These are phyloP conservation scores for Torulaspora franciscae DNA, from an alignment of 805 yeast genomes.

Conservation along the genomic window DNA sequence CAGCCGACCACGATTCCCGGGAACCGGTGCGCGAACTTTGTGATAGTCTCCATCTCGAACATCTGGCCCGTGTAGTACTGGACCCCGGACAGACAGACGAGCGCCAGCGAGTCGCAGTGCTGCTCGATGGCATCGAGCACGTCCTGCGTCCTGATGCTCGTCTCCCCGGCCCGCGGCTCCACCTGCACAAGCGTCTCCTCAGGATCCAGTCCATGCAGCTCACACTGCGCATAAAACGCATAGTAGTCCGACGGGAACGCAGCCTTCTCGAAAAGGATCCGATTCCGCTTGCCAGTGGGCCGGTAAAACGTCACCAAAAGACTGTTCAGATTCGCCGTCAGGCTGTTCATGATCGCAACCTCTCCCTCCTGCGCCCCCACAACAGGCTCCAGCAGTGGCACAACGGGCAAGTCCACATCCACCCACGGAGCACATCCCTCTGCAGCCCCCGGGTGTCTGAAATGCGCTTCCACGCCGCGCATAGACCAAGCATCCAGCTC, in stretches of 20 bases:
- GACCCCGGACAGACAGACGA: slow-evolving; percentile 79
- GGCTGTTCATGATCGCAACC: slow-evolving; percentile 82
- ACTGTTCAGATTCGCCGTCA: slow-evolving; percentile 77
- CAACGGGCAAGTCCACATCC: slow-evolving; percentile 72
- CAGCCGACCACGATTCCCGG: slow-evolving; percentile 66
- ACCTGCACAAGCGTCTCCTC: slow-evolving; percentile 59
- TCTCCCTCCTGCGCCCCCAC: slow-evolving; percentile 76
- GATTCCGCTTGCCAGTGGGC: slow-evolving; percentile 51
- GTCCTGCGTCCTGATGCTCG: slow-evolving; percentile 55
- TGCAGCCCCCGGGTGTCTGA: slow-evolving; percentile 53
- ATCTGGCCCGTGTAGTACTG: slow-evolving; percentile 91
- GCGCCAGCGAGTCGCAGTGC: slow-evolving; percentile 56
- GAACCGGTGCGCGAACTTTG: slow-evolving; percentile 50
- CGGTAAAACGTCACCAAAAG: slow-evolving; percentile 67
- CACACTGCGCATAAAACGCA: slow-evolving; percentile 70
- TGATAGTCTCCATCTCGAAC: slow-evolving; percentile 70
- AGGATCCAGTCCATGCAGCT: slow-evolving; percentile 51
- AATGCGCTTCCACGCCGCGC: slow-evolving; percentile 82
- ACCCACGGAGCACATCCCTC: slow-evolving; percentile 66
- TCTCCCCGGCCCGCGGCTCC: slow-evolving; percentile 54
- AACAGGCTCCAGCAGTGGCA: slow-evolving; percentile 61
- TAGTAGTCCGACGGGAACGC: slow-evolving; percentile 93
- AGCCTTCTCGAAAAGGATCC: slow-evolving; percentile 76
- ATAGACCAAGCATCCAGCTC: slow-evolving; percentile 81
- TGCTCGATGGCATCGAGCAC: slow-evolving; percentile 53